These are phyloP conservation scores for Infundibulicybe gibba DNA, from an alignment of 768 basidiomycete species.

Conservation along the genomic window DNA sequence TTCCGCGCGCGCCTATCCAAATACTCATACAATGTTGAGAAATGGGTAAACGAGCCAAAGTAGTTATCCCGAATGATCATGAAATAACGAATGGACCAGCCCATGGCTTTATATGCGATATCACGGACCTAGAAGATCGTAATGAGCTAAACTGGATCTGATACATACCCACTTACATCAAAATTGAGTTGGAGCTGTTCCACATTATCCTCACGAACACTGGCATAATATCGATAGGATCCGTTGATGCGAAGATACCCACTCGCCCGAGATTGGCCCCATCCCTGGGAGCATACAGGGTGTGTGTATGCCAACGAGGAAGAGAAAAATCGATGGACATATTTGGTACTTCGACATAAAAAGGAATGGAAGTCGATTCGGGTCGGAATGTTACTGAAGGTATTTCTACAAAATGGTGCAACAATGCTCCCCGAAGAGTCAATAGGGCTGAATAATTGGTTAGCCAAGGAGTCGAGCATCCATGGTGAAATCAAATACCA, in stretches of 20 bases:
- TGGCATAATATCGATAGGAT: slow-evolving; percentile 71
- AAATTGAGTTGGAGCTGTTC: slow-evolving; percentile 76
- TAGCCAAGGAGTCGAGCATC: neutral
- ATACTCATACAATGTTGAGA: slow-evolving; percentile 85
- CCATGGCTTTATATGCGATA: slow-evolving; percentile 65
- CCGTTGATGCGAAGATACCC: slow-evolving; percentile 53
- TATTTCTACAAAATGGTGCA: slow-evolving; percentile 52
- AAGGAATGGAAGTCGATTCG: slow-evolving; percentile 61
- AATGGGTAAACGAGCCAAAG: slow-evolving; percentile 91
- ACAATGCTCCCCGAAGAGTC: slow-evolving; percentile 52
- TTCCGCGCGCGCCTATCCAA: slow-evolving; percentile 60
- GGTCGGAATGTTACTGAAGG: slow-evolving; percentile 74
- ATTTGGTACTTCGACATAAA: slow-evolving; percentile 58
- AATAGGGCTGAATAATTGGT: slow-evolving; percentile 61
- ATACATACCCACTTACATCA: slow-evolving; percentile 35
- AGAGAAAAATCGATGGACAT: slow-evolving; percentile 58
- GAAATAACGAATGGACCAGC: slow-evolving; percentile 87
- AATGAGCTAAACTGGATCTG: neutral
- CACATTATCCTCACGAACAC: slow-evolving; percentile 63
- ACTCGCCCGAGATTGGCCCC: slow-evolving; percentile 63
- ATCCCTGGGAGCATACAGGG: slow-evolving; percentile 57
- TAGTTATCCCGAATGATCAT: slow-evolving; percentile 93
- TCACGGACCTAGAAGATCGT: slow-evolving; percentile 39
- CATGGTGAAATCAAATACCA: slow-evolving; percentile 37
- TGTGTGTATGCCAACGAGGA: slow-evolving; percentile 88